Conservation (phyloP, 202 grass and related monocot genomes). For the Saccharum hybrid region DNA sequence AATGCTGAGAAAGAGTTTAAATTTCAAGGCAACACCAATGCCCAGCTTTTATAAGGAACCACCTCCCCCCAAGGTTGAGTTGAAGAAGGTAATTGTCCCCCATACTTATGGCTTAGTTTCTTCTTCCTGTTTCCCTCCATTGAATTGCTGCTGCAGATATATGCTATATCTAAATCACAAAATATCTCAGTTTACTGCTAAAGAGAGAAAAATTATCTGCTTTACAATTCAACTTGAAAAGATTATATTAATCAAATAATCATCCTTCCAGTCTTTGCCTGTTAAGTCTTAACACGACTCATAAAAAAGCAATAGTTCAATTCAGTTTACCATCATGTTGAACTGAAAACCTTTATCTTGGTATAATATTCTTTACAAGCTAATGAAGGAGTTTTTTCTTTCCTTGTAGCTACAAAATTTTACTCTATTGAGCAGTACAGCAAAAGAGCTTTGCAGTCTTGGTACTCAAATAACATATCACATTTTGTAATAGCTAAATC, state of each 20-base stretch:
- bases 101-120: background rate
- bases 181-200: background rate
- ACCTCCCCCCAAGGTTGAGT: constrained; percentile 69
- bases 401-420: background rate
- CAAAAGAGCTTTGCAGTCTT: background rate
- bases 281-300: constrained; percentile 8
- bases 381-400: background rate
- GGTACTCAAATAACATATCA: constrained; percentile 13
- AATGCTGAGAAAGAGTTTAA: constrained; percentile 72
- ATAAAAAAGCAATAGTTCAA: background rate
- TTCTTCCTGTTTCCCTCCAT: background rate
- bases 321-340: constrained; percentile 3
- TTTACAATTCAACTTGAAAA: constrained; percentile 7
- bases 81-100: constrained; percentile 74
- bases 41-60: constrained; percentile 90
- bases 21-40: constrained; percentile 76
- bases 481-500: background rate
- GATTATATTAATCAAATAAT: constrained; percentile 20
- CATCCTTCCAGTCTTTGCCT: background rate
- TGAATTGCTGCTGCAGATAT: constrained; percentile 11
- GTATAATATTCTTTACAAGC: constrained; percentile 24
- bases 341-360: background rate
- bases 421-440: constrained; percentile 8
- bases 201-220: background rate
- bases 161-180: constrained; percentile 1